Evolutionary conservation across 2,329 filamentous ascomycete genomes (phyloP).

Genomic region (Trichoderma afroharzianum): DNA sequence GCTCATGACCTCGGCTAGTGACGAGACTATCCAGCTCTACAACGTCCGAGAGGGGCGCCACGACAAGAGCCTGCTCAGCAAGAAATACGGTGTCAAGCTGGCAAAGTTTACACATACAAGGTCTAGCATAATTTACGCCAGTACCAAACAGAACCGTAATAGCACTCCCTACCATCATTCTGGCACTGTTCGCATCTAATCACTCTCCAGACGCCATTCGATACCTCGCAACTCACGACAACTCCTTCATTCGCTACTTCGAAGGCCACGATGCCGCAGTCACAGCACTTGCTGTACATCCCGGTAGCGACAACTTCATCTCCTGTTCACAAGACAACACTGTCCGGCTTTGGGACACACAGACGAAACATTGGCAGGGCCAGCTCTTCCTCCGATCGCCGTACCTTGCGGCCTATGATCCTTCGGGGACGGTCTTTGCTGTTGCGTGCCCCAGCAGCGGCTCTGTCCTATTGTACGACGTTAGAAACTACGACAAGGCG

Average conservation of each 20-base stretch:
- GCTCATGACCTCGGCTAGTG: constrained; percentile 84
- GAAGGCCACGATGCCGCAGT: constrained; percentile 83
- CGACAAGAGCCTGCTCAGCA: constrained; percentile 84
- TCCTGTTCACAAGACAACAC: constrained; percentile 90
- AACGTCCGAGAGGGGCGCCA: constrained; percentile 87
- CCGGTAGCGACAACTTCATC: constrained; percentile 84
- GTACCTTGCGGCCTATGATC: constrained; percentile 84
- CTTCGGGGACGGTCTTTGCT: constrained; percentile 86
- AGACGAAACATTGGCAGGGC: constrained; percentile 74
- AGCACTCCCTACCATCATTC: neutral
- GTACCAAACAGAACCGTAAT: constrained; percentile 85
- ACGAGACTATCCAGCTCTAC: constrained; percentile 94
- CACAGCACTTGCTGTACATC: constrained; percentile 78
- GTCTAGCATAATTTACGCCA: constrained; percentile 90
- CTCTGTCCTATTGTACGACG: constrained; percentile 82
- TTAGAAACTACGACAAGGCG: constrained; percentile 87
- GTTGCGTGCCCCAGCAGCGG: constrained; percentile 79
- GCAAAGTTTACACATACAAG: constrained; percentile 92
- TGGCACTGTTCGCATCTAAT: neutral
- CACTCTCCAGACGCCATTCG: constrained; percentile 70
- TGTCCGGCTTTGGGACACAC: constrained; percentile 84
- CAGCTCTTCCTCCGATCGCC: constrained; percentile 76
- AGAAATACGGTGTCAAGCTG: constrained; percentile 94
- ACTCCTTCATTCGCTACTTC: constrained; percentile 95
- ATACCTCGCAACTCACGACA: constrained; percentile 90